phyloP scores from a whole-genome alignment of 129 eudicot species.

The Tagetes patula region DNA sequence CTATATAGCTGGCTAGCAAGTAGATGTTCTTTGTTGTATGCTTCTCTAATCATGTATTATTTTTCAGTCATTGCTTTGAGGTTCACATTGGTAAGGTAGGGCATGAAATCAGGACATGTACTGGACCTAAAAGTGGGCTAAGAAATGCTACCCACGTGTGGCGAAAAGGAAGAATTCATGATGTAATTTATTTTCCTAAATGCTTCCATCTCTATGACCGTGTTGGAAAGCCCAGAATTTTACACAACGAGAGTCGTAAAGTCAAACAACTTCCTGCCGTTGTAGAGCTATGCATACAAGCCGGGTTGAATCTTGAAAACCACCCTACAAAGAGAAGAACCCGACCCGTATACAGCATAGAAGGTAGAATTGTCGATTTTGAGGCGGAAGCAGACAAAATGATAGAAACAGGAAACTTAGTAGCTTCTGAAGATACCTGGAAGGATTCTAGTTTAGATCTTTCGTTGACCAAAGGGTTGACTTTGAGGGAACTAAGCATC shows the following conservation, averaged over 20 bases:
- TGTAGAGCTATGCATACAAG: constrained; percentile 63
- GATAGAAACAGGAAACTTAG: constrained; percentile 4
- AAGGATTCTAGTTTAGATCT: constrained; percentile 20
- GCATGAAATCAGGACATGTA: constrained; percentile 64
- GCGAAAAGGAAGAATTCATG: constrained; percentile 54
- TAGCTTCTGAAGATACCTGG: constrained; percentile 17
- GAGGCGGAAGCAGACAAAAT: constrained; percentile 30
- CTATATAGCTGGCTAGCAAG: neutral
- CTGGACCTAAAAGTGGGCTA: constrained; percentile 52
- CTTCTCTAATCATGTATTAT: constrained; percentile 4
- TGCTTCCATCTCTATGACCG: constrained; percentile 65
- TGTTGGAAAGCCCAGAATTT: constrained; percentile 63
- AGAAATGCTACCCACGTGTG: constrained; percentile 58
- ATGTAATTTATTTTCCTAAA: constrained; percentile 52
- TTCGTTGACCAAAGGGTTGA: constrained; percentile 6
- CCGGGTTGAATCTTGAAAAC: constrained; percentile 54
- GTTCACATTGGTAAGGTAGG: constrained; percentile 58
- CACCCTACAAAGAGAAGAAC: constrained; percentile 64
- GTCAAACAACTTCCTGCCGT: constrained; percentile 52
- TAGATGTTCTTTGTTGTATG: neutral
- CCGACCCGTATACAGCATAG: constrained; percentile 57
- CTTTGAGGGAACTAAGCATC: constrained; percentile 32
- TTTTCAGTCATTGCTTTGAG: constrained; percentile 57
- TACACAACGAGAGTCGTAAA: constrained; percentile 47
- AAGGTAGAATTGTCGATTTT: constrained; percentile 67